Percentiles rank a stretch among this genome's conserved stretches.
Evolutionary conservation across 2,329 filamentous ascomycete genomes (phyloP).

Genomic region (Aspergillus pseudonomiae): DNA sequence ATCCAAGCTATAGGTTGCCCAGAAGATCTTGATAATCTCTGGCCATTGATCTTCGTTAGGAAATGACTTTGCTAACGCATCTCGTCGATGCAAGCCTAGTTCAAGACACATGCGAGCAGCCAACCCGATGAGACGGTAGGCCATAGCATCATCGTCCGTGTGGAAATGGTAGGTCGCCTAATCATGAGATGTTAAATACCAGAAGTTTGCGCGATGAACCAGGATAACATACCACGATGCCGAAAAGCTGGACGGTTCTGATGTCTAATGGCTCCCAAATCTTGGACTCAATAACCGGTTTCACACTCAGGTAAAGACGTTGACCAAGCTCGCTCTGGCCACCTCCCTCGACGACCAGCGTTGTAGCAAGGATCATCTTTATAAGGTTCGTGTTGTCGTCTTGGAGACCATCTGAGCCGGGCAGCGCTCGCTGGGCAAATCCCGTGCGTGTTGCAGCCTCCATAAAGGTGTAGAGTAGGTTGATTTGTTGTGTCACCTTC

Average conservation of each 20-base stretch:
- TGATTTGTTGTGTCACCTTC: conserved; percentile 69
- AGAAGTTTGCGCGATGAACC: neutral
- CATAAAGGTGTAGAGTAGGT: conserved; percentile 71
- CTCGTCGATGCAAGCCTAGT: conserved; percentile 78
- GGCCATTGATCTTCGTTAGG: conserved; percentile 68
- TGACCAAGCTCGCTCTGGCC: conserved; percentile 76
- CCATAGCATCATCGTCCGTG: conserved; percentile 79
- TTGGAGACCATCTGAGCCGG: conserved; percentile 61
- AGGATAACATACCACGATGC: conserved; percentile 45
- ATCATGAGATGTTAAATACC: conserved; percentile 6
- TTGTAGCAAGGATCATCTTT: conserved; percentile 81
- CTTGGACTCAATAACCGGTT: conserved; percentile 68
- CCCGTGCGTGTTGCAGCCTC: conserved; percentile 65
- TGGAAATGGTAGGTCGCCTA: conserved; percentile 80
- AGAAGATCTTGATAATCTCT: conserved; percentile 74
- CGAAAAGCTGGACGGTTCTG: conserved; percentile 62
- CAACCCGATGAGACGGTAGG: conserved; percentile 85
- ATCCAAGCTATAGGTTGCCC: conserved; percentile 84
- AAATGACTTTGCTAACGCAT: conserved; percentile 70
- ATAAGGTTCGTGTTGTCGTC: conserved; percentile 71
- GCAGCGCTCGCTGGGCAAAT: conserved; percentile 56
- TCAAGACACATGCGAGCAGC: conserved; percentile 78
- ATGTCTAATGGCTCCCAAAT: conserved; percentile 60
- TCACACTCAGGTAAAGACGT: conserved; percentile 75
- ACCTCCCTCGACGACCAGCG: conserved; percentile 74